phyloP scores from a whole-genome alignment of 345 rosid genomes.

The Lumnitzera racemosa region DNA sequence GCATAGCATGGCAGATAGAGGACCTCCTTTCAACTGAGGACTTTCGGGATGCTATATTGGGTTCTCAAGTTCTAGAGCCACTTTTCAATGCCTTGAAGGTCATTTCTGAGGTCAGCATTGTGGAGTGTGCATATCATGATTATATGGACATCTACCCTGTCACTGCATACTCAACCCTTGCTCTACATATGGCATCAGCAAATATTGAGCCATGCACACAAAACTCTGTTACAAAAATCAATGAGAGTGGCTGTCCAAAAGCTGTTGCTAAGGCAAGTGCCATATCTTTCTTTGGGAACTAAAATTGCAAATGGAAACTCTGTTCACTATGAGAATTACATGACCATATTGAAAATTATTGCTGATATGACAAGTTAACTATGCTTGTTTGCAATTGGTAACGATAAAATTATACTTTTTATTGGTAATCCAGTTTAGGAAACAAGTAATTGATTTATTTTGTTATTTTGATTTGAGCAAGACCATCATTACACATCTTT shows the following conservation, averaged over 20 bases:
- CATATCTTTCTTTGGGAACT: background rate
- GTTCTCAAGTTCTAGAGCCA: constrained; percentile 47
- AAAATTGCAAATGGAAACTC: too few relatives aligned
- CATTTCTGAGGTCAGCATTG: constrained; percentile 67
- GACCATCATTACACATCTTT: too few relatives aligned
- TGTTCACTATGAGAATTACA: too few relatives aligned
- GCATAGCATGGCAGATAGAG: constrained; percentile 88
- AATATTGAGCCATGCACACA: constrained; percentile 15
- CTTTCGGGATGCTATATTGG: constrained; percentile 40
- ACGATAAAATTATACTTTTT: too few relatives aligned
- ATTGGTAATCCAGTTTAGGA: too few relatives aligned
- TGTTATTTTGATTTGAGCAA: too few relatives aligned
- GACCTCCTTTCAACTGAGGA: constrained; percentile 54
- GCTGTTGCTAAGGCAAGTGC: constrained; percentile 39
- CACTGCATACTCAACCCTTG: constrained; percentile 64
- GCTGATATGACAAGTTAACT: too few relatives aligned
- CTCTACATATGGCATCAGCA: constrained; percentile 48
- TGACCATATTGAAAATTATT: too few relatives aligned
- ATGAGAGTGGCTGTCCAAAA: constrained; percentile 19
- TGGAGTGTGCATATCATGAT: constrained; percentile 37
- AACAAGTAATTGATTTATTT: too few relatives aligned
- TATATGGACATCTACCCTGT: constrained; percentile 64
- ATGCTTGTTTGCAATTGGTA: too few relatives aligned
- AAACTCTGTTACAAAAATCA: constrained; percentile 16
- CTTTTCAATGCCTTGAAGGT: constrained; percentile 49